Conservation (phyloP, 129 eudicot genomes). For the Saussurea involucrata region DNA sequence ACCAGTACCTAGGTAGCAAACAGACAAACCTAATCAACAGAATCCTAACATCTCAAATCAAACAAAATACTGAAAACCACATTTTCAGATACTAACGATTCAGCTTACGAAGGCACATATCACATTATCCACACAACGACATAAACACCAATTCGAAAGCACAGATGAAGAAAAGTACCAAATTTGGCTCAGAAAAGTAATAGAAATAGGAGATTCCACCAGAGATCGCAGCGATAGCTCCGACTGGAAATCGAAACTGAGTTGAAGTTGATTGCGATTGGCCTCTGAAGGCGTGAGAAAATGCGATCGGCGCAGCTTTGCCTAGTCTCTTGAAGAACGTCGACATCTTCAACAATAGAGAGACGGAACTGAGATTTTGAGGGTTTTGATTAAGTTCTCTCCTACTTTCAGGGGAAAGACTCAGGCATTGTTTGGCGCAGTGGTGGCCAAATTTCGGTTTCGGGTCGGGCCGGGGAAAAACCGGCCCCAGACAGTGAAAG, state of each 20-base stretch:
- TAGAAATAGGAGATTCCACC: constrained; percentile 77
- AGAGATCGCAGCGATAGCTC: constrained; percentile 84
- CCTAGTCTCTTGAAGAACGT: constrained; percentile 51
- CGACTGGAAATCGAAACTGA: constrained; percentile 44
- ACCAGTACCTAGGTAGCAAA: not conserved
- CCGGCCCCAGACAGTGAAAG: too few relatives aligned
- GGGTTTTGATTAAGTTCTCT: constrained; percentile 15
- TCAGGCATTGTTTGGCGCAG: too few relatives aligned
- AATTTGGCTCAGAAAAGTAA: constrained; percentile 50
- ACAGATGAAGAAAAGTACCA: constrained; percentile 42
- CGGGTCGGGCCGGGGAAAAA: too few relatives aligned
- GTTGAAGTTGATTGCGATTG: constrained; percentile 40
- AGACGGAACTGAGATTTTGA: constrained; percentile 15
- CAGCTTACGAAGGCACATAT: not conserved
- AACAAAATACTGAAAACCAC: not conserved
- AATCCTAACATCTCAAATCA: not conserved
- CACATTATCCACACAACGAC: constrained; percentile 3
- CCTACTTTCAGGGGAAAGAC: not conserved
- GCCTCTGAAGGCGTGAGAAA: constrained; percentile 34
- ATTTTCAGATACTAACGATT: not conserved
- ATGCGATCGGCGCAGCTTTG: constrained; percentile 52
- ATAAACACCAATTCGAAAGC: not conserved
- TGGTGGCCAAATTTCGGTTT: too few relatives aligned
- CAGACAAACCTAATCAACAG: constrained; percentile 5
- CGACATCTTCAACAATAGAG: constrained; percentile 43